Evolutionary conservation across 1,139 yeast genomes (phyloP).

Genomic region (Lodderomyces orthopsilosis): DNA sequence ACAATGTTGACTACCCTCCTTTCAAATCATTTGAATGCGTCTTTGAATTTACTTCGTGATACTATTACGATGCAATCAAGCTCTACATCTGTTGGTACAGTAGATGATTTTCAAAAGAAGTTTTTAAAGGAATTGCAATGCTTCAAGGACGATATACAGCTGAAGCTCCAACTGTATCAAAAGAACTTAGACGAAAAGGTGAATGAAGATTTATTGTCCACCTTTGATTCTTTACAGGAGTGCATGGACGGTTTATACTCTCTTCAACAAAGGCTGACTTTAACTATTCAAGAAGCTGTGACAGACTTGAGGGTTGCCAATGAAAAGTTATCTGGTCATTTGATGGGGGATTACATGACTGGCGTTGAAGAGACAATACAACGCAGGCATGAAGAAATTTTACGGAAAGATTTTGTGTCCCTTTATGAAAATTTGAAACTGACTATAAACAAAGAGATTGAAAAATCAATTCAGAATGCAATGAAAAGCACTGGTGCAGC

Average conservation of each 20-base stretch:
- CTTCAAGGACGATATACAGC: constrained; percentile 7
- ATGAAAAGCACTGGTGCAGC: constrained; percentile 6
- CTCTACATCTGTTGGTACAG: background rate
- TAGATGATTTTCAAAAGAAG: constrained; percentile 7
- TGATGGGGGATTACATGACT: constrained; percentile 15
- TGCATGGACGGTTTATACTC: constrained; percentile 6
- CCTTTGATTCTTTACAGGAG: constrained; percentile 7
- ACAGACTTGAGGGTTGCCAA: constrained; percentile 15
- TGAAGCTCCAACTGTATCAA: constrained; percentile 6
- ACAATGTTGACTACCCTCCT: constrained; percentile 9
- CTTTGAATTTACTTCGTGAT: constrained; percentile 8
- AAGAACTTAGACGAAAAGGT: constrained; percentile 6
- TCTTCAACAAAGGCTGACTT: constrained; percentile 9
- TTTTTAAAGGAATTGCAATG: constrained; percentile 5
- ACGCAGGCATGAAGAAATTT: constrained; percentile 9
- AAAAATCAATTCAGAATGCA: constrained; percentile 9
- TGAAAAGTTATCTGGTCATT: constrained; percentile 16
- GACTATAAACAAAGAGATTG: constrained; percentile 9
- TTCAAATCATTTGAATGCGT: constrained; percentile 10
- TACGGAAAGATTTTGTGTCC: constrained; percentile 7
- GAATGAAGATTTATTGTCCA: constrained; percentile 7
- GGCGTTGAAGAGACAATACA: constrained; percentile 9
- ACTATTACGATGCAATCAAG: constrained; percentile 3
- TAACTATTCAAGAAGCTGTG: constrained; percentile 9
- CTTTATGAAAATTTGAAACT: constrained; percentile 7